These are phyloP conservation scores for Eutrema heterophyllum DNA, from an alignment of 345 rosid species.

Conservation along the genomic window DNA sequence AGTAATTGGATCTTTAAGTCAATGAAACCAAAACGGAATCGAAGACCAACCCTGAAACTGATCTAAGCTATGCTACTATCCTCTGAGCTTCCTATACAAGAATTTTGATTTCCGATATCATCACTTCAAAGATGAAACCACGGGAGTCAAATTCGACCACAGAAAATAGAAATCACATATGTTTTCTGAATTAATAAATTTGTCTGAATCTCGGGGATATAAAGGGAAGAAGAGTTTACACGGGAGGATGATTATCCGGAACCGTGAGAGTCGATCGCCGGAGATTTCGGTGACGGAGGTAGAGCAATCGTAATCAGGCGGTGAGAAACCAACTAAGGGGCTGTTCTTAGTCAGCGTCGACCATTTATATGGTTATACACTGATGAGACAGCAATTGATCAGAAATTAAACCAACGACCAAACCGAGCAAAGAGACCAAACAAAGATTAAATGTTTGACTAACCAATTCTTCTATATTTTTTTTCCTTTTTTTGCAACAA, in stretches of 20 bases:
- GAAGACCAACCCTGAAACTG: too few species aligned
- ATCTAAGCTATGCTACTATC: neutral
- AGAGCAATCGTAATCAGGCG: neutral
- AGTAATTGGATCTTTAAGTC: neutral
- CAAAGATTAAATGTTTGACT: too few species aligned
- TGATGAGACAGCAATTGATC: too few species aligned
- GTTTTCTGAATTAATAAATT: neutral
- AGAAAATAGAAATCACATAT: neutral
- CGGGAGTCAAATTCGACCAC: neutral
- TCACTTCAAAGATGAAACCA: neutral
- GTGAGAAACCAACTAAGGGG: neutral
- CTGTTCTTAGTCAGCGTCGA: neutral
- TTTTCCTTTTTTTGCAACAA: too few species aligned
- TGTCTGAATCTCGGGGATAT: neutral
- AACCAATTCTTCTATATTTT: too few species aligned
- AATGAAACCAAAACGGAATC: too few species aligned
- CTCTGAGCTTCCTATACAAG: too few species aligned
- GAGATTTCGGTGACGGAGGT: neutral
- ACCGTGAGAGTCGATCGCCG: neutral
- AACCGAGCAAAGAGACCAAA: too few species aligned
- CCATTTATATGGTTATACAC: neutral
- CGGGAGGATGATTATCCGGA: neutral
- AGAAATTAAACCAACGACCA: too few species aligned
- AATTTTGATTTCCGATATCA: neutral
- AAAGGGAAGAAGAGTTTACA: neutral